phyloP scores from a whole-genome alignment of 169 alveolate genomes.

The Cryptosporidium viatorum region DNA sequence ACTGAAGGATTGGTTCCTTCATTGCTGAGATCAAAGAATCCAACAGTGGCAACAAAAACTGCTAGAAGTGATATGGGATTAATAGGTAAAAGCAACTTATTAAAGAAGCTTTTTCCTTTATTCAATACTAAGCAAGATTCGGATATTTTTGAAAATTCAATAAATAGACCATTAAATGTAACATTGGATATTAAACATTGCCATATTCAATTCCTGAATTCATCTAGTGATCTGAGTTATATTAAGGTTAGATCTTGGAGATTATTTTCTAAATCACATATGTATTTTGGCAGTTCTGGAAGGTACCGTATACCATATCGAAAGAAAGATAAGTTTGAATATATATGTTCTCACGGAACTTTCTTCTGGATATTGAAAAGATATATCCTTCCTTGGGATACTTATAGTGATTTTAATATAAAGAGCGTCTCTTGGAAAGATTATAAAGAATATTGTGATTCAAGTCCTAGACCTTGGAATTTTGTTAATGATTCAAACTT shows the following conservation, averaged over 20 bases:
- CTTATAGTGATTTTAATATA: not conserved
- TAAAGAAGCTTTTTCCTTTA: slow-evolving; percentile 7
- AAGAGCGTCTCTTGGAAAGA: slow-evolving; percentile 21
- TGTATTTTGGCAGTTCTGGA: slow-evolving; percentile 39
- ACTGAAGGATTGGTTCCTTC: slow-evolving; percentile 10
- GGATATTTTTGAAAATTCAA: not conserved
- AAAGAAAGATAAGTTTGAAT: slow-evolving; percentile 27
- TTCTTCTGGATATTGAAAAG: slow-evolving; percentile 31
- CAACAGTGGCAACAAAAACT: not conserved
- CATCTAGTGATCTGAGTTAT: slow-evolving; percentile 35
- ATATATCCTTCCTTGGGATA: slow-evolving; percentile 45
- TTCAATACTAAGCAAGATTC: not conserved
- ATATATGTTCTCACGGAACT: slow-evolving; percentile 19
- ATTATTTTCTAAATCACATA: slow-evolving; percentile 42
- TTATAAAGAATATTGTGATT: slow-evolving; percentile 38
- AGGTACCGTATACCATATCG: slow-evolving; percentile 30
- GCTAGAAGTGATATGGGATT: not conserved
- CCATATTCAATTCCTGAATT: slow-evolving; percentile 50
- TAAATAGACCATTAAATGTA: slow-evolving; percentile 20
- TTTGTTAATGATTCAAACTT: slow-evolving; percentile 24
- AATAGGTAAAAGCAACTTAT: not conserved
- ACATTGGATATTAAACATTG: slow-evolving; percentile 50
- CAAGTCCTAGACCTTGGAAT: slow-evolving; percentile 48
- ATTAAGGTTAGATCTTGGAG: slow-evolving; percentile 58
- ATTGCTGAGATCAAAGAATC: slow-evolving; percentile 14